Evolutionary conservation across 441 rosid species (phyloP).

Genomic region (Euphorbia schlechtendalii): DNA sequence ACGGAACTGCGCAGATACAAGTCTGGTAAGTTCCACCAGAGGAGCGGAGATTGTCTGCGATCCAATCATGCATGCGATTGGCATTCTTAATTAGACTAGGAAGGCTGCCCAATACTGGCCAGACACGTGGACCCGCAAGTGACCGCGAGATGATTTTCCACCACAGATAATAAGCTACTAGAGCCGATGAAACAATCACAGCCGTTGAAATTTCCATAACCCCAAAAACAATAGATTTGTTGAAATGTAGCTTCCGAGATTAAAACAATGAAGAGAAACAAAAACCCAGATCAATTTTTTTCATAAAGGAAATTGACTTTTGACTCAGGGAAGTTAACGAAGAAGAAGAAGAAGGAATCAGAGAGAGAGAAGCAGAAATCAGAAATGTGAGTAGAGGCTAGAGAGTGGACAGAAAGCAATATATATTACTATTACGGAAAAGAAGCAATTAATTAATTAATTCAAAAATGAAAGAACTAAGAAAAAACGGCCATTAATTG

Average conservation of each 20-base stretch:
- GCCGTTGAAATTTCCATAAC: slow-evolving; percentile 51
- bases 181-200: slow-evolving; percentile 39
- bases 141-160: slow-evolving; percentile 38
- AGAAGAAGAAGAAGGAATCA: neutral
- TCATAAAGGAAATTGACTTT: neutral
- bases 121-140: slow-evolving; percentile 60
- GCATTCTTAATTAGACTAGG: slow-evolving; percentile 55
- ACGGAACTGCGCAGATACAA: slow-evolving; percentile 51
- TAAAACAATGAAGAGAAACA: neutral
- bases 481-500: slow-evolving; percentile 23
- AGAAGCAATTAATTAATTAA: neutral
- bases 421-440: neutral
- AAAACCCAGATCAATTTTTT: slow-evolving; percentile 15
- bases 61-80: slow-evolving; percentile 75
- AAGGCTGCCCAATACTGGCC: slow-evolving; percentile 83
- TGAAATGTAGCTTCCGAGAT: neutral
- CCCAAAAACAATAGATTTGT: neutral
- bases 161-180: slow-evolving; percentile 49
- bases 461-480: neutral
- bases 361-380: neutral
- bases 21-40: slow-evolving; percentile 85
- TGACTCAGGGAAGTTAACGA: neutral
- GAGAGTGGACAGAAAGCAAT: neutral
- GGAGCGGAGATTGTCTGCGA: slow-evolving; percentile 65
- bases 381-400: neutral